These are phyloP conservation scores for Pseudopyrenochaeta lycopersici DNA, from an alignment of 2,329 filamentous ascomycete species.

Conservation along the genomic window DNA sequence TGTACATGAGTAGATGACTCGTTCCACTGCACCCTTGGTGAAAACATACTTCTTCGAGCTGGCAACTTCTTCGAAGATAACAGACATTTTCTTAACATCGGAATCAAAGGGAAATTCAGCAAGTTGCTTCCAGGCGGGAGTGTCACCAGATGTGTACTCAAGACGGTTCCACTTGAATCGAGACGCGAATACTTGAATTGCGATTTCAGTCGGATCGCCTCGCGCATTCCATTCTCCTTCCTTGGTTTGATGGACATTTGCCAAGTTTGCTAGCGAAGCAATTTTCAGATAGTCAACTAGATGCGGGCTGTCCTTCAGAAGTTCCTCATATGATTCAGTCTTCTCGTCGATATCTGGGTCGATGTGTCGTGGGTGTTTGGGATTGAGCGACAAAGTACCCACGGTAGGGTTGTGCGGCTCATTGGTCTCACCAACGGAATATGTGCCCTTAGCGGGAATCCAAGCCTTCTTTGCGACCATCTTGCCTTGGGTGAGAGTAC, in stretches of 20 bases:
- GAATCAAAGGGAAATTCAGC: conserved; percentile 79
- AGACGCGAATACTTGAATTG: conserved; percentile 76
- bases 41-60: conserved; percentile 59
- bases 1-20: conserved; percentile 60
- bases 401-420: conserved; percentile 44
- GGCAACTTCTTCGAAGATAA: conserved; percentile 62
- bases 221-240: conserved; percentile 48
- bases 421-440: conserved; percentile 39
- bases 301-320: conserved; percentile 37
- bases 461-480: conserved; percentile 48
- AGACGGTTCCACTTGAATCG: conserved; percentile 69
- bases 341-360: conserved; percentile 41
- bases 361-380: conserved; percentile 35
- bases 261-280: conserved; percentile 58
- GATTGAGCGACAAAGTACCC: conserved; percentile 39
- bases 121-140: conserved; percentile 47
- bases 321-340: conserved; percentile 28
- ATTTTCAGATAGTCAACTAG: conserved; percentile 46
- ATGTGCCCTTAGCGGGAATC: conserved; percentile 45
- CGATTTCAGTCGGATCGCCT: conserved; percentile 68
- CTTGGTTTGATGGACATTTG: conserved; percentile 56
- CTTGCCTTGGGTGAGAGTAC: conserved; percentile 45
- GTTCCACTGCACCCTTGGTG: conserved; percentile 74
- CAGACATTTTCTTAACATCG: conserved; percentile 78
- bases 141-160: conserved; percentile 51